phyloP scores from a whole-genome alignment of 2,329 filamentous ascomycete genomes.

The Aspergillus cejpii region DNA sequence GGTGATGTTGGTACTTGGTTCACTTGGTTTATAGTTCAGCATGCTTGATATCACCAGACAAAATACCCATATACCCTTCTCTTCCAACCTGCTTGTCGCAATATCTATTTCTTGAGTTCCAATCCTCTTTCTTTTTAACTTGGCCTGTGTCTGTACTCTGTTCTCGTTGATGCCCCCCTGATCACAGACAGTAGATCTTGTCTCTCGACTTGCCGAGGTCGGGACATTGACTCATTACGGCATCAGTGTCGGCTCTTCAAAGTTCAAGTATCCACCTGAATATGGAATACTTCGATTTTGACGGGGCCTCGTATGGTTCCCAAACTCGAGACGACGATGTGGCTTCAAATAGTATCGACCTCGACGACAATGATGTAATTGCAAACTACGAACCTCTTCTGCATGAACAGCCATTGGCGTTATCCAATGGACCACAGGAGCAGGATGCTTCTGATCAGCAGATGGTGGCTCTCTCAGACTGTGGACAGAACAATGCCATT shows the following conservation, averaged over 20 bases:
- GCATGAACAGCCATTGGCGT: slow-evolving; percentile 37
- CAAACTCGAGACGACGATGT: slow-evolving; percentile 35
- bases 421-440: slow-evolving; percentile 29
- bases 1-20: not conserved
- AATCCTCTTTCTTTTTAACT: slow-evolving; percentile 1
- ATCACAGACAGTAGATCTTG: too few relatives aligned
- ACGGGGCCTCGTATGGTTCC: slow-evolving; percentile 39
- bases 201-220: not conserved
- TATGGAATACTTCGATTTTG: slow-evolving; percentile 47
- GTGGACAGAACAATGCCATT: slow-evolving; percentile 27
- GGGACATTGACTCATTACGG: not conserved
- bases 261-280: slow-evolving; percentile 2
- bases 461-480: slow-evolving; percentile 16
- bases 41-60: slow-evolving; percentile 24
- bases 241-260: not conserved
- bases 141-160: too few relatives aligned
- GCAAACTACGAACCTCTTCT: slow-evolving; percentile 39
- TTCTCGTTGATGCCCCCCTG: too few relatives aligned
- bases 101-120: slow-evolving; percentile 1
- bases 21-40: slow-evolving; percentile 5
- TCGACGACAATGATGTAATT: slow-evolving; percentile 34
- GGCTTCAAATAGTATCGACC: slow-evolving; percentile 34
- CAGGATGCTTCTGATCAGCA: slow-evolving; percentile 17
- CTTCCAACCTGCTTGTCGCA: slow-evolving; percentile 11
- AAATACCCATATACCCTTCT: slow-evolving; percentile 13